These are phyloP conservation scores for Tylopilus balloui DNA, from an alignment of 768 basidiomycete species.

Conservation along the genomic window DNA sequence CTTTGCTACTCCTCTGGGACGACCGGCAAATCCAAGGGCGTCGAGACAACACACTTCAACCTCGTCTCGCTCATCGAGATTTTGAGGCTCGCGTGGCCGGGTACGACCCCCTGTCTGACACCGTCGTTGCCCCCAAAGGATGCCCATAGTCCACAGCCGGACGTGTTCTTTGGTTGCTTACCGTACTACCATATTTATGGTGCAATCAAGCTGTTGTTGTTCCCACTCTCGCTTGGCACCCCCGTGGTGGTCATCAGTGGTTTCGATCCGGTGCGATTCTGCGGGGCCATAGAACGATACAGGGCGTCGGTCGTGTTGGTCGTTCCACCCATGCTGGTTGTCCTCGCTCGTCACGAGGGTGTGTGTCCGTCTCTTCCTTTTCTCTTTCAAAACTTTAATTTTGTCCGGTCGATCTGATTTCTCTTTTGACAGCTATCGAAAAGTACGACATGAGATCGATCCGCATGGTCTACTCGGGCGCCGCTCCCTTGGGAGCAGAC, in stretches of 20 bases:
- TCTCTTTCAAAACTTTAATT: no score
- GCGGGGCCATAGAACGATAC: slow-evolving; percentile 61
- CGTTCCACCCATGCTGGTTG: slow-evolving; percentile 83
- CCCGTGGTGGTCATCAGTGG: slow-evolving; percentile 56
- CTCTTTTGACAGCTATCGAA: slow-evolving; percentile 44
- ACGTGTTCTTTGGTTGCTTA: slow-evolving; percentile 58
- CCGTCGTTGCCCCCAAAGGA: slow-evolving; percentile 5
- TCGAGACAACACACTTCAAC: slow-evolving; percentile 67
- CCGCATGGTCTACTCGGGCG: slow-evolving; percentile 60
- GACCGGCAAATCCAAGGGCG: slow-evolving; percentile 75
- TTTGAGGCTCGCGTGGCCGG: slow-evolving; percentile 42
- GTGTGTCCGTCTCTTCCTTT: slow-evolving; percentile 23
- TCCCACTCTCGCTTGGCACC: slow-evolving; percentile 47
- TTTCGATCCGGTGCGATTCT: slow-evolving; percentile 70
- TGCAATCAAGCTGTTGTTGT: slow-evolving; percentile 57
- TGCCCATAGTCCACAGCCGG: slow-evolving; percentile 21
- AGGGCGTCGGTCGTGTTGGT: slow-evolving; percentile 53
- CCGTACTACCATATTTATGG: slow-evolving; percentile 59
- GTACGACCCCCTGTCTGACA: slow-evolving; percentile 28
- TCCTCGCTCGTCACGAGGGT: slow-evolving; percentile 67
- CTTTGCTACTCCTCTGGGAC: slow-evolving; percentile 69
- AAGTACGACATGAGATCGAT: slow-evolving; percentile 65
- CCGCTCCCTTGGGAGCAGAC: slow-evolving; percentile 71
- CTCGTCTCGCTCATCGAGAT: slow-evolving; percentile 56
- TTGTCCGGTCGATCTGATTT: not conserved